Evolutionary conservation across 1,284 basidiomycete genomes (phyloP), one percentile per base, ranked within the genome.

Genomic region (Ganoderma sinense): DNA sequence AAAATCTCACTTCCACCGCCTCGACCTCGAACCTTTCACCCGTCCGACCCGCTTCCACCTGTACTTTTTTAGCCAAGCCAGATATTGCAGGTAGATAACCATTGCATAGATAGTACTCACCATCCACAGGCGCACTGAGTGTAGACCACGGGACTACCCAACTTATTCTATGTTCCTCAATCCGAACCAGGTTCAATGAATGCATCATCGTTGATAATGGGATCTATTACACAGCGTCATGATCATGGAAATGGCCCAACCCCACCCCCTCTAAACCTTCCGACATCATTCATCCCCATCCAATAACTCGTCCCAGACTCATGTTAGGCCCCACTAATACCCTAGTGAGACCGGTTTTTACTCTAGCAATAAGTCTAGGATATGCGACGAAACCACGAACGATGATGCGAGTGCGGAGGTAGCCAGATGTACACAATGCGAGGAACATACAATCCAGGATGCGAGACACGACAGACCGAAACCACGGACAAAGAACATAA

Each of bases 351-450:
- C 68, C 33, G 53, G 53, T 62, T 67, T 70, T 70, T 43, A 26
- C 26, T 68, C 63, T 70, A 68, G 29, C 10, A 45, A 65, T 68
- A 51, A 67, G n/a, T 73, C 70, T 73, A 73, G 16, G 43, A 55
- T 65, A 71, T 70, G 69, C 69, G 61, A 69, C 65, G 69, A 68
- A 69, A 67, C 60, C 39, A 63, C 65, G 63, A 33, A 36, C 26
- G 65, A 41, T 58, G 64, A 67, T 68, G 67, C 67, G 64, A 66
- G 70, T 69, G 70, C 58, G 67, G 70, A 55, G 69, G 68, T 48
- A 55, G 66, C 61, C 61, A 55, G 65, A 67, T 67, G 69, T 71
- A 73, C 70, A 70, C 68, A 59, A 68, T 68, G 69, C 69, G 67
- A 63, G 62, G 61, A 69, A 66, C 72, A 66, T 71, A 71, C 68